These are phyloP conservation scores for Ilyonectria mors-panacis DNA, from an alignment of 2,329 filamentous ascomycete species.

Conservation along the genomic window DNA sequence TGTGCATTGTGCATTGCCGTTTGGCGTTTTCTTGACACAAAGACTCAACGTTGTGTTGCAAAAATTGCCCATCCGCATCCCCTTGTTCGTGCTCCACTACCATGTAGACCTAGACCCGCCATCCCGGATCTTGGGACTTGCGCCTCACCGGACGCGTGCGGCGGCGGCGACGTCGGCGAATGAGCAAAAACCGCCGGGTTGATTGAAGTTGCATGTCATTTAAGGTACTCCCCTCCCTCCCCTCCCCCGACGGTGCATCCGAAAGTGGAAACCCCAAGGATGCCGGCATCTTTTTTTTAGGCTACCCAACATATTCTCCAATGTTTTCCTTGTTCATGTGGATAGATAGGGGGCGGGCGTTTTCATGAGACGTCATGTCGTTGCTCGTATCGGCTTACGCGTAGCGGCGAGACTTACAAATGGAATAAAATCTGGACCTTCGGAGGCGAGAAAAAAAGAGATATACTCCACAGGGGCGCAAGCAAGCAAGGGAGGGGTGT, in stretches of 20 bases:
- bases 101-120: slow-evolving; percentile 32
- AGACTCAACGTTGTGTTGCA: not conserved
- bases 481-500: not conserved
- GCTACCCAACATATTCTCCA: not conserved
- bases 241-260: not conserved
- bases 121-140: slow-evolving; percentile 41
- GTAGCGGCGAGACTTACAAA: slow-evolving; percentile 23
- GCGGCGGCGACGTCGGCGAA: slow-evolving; percentile 1
- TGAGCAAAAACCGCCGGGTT: not conserved
- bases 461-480: not conserved
- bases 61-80: not conserved
- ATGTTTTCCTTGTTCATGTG: slow-evolving; percentile 1
- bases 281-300: not conserved
- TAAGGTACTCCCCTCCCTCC: not conserved
- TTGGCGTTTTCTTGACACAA: not conserved
- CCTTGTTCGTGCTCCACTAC: slow-evolving; percentile 1
- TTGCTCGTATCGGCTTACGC: slow-evolving; percentile 46
- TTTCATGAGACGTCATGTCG: slow-evolving; percentile 5
- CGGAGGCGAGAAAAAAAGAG: not conserved
- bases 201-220: not conserved
- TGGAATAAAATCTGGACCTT: not conserved
- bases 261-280: not conserved
- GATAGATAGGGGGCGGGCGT: slow-evolving; percentile 12
- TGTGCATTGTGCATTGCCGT: not conserved
- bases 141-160: slow-evolving; percentile 35